These are phyloP conservation scores for Cordyceps cicadae DNA, from an alignment of 2,329 filamentous ascomycete species.

Conservation along the genomic window DNA sequence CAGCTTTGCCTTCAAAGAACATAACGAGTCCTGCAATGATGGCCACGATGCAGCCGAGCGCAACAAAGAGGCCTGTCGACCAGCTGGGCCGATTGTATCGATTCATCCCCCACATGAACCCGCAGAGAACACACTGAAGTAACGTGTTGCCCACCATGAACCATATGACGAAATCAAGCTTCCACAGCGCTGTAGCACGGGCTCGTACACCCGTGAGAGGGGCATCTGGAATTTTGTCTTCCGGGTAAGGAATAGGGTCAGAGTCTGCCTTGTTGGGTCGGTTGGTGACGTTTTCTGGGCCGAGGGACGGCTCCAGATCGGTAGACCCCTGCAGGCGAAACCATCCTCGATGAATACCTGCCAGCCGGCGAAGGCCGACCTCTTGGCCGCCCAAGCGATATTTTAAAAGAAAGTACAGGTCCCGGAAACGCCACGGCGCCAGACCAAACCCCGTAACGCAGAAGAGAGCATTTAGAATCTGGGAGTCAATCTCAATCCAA, in stretches of 20 bases:
- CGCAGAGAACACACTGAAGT: constrained; percentile 63
- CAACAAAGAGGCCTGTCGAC: constrained; percentile 73
- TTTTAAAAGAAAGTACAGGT: constrained; percentile 63
- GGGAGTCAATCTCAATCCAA: constrained; percentile 61
- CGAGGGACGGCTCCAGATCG: constrained; percentile 43
- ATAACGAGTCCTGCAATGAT: constrained; percentile 61
- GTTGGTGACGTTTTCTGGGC: constrained; percentile 42
- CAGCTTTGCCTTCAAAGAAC: constrained; percentile 61
- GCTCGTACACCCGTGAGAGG: constrained; percentile 66
- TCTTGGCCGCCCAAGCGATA: constrained; percentile 49
- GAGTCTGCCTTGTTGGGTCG: constrained; percentile 31
- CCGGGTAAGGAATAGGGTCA: constrained; percentile 50
- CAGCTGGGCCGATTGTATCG: constrained; percentile 66
- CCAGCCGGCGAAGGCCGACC: constrained; percentile 56
- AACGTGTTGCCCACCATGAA: constrained; percentile 72
- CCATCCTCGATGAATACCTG: constrained; percentile 68
- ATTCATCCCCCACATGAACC: constrained; percentile 78
- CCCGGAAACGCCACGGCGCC: constrained; percentile 71
- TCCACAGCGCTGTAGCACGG: constrained; percentile 60
- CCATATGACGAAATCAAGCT: constrained; percentile 72
- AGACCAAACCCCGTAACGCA: constrained; percentile 80
- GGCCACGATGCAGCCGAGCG: constrained; percentile 61
- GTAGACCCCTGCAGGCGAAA: constrained; percentile 63
- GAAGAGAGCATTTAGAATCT: constrained; percentile 60
- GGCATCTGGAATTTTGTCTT: constrained; percentile 52